Percentiles rank a stretch among this genome's conserved stretches.
Evolutionary conservation across 2,329 filamentous ascomycete genomes (phyloP).

Genomic region (Acrocalymma vagum): DNA sequence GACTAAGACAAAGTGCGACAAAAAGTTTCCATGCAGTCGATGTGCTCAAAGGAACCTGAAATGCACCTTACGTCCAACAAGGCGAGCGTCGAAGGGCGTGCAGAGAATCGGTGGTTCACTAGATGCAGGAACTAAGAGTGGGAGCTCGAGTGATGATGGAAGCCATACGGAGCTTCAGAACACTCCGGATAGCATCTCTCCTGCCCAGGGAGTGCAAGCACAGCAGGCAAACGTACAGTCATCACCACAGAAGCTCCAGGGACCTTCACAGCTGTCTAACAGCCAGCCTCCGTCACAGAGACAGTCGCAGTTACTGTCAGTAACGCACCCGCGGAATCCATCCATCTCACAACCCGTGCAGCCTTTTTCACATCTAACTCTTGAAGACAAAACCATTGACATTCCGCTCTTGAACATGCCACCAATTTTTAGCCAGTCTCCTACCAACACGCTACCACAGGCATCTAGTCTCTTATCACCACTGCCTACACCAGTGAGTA

Average conservation of each 20-base stretch:
- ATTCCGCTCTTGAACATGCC: conserved; percentile 28
- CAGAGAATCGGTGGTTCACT: conserved; percentile 23
- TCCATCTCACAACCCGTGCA: conserved; percentile 28
- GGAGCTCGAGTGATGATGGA: conserved; percentile 31
- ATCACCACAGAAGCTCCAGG: conserved; percentile 15
- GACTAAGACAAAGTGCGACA: conserved; percentile 60
- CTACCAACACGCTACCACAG: conserved; percentile 35
- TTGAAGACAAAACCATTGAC: conserved; percentile 31
- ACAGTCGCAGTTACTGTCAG: conserved; percentile 31
- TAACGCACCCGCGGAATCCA: conserved; percentile 24
- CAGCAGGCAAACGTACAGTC: conserved; percentile 23
- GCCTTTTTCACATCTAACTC: conserved; percentile 29
- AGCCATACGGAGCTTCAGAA: conserved; percentile 29
- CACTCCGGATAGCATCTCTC: conserved; percentile 36
- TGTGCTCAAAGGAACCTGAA: conserved; percentile 55
- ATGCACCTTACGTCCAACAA: conserved; percentile 53
- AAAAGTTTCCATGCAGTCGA: conserved; percentile 58
- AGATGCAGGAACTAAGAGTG: conserved; percentile 24
- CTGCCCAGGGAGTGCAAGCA: conserved; percentile 19
- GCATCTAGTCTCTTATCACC: conserved; percentile 40
- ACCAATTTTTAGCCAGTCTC: conserved; percentile 46
- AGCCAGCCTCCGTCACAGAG: conserved; percentile 15
- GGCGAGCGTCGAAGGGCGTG: conserved; percentile 51
- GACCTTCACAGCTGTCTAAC: conserved; percentile 21
- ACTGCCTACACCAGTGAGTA: conserved; percentile 36